phyloP scores from a whole-genome alignment of 306 rosid species.

The Castanea crenata region DNA sequence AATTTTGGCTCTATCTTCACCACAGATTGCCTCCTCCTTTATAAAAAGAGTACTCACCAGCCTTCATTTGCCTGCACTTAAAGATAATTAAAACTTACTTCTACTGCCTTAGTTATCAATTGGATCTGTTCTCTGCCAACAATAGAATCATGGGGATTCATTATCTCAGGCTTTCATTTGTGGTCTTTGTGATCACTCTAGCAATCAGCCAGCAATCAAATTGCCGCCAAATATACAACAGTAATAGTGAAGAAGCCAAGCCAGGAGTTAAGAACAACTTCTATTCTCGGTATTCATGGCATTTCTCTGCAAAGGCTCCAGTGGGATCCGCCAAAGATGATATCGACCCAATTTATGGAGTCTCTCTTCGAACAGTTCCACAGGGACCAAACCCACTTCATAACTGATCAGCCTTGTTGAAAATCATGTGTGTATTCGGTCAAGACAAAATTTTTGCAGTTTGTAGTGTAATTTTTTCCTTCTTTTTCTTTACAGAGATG shows the following conservation, averaged over 20 bases:
- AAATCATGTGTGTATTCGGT: slow-evolving; percentile 29
- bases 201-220: slow-evolving; percentile 49
- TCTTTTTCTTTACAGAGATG: slow-evolving; percentile 19
- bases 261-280: slow-evolving; percentile 22
- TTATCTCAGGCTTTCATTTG: slow-evolving; percentile 39
- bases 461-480: slow-evolving; percentile 20
- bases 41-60: slow-evolving; percentile 31
- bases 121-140: slow-evolving; percentile 13
- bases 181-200: slow-evolving; percentile 48
- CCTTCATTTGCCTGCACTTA: slow-evolving; percentile 17
- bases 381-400: slow-evolving; percentile 91
- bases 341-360: slow-evolving; percentile 36
- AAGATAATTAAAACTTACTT: slow-evolving; percentile 29
- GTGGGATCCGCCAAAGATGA: slow-evolving; percentile 27
- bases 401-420: slow-evolving; percentile 51
- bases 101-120: slow-evolving; percentile 12
- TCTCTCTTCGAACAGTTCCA: slow-evolving; percentile 65
- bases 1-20: slow-evolving; percentile 47
- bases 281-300: slow-evolving; percentile 41
- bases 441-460: slow-evolving; percentile 42
- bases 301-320: slow-evolving; percentile 39
- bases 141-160: slow-evolving; percentile 47
- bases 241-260: slow-evolving; percentile 39
- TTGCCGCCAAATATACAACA: slow-evolving; percentile 39
- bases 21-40: slow-evolving; percentile 36